These are phyloP conservation scores for Colletotrichum sp. DNA, from an alignment of 2,329 filamentous ascomycete species.

Conservation along the genomic window DNA sequence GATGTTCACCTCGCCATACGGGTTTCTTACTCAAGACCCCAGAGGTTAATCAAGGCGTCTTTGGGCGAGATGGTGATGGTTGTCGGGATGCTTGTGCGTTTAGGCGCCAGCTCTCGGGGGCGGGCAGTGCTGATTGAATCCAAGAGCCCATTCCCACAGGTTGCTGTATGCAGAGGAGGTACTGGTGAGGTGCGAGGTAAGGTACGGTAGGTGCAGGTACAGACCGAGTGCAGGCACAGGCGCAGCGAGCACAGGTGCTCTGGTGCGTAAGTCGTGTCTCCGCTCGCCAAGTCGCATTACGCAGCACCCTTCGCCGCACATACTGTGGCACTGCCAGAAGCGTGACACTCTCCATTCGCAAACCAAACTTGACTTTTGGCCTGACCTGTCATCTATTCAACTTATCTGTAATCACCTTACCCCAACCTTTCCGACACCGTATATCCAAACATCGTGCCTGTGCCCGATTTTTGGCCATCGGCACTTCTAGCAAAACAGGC, in stretches of 20 bases:
- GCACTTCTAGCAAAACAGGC: not conserved
- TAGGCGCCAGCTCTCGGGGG: not conserved
- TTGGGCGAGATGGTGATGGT: not conserved
- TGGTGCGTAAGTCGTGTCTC: not conserved
- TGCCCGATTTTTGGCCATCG: not conserved
- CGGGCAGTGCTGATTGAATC: not conserved
- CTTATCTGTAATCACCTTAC: not conserved
- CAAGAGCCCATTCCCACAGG: not conserved
- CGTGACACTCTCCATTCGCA: not conserved
- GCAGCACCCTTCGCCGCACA: conserved; percentile 8
- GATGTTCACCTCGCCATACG: not conserved
- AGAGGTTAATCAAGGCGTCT: not conserved
- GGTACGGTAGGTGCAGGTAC: not conserved
- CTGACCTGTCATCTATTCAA: not conserved
- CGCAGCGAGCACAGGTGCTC: not conserved
- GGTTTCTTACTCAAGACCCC: not conserved
- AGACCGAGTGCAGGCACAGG: not conserved
- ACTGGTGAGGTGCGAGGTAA: not conserved
- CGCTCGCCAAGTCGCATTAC: conserved; percentile 20
- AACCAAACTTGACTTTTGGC: not conserved
- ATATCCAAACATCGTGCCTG: not conserved
- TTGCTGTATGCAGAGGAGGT: not conserved
- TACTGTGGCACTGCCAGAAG: not conserved
- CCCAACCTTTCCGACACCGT: not conserved
- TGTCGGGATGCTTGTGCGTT: not conserved